Conservation (phyloP, 2,329 filamentous ascomycete species). For the Phaeosphaeria sp. region DNA sequence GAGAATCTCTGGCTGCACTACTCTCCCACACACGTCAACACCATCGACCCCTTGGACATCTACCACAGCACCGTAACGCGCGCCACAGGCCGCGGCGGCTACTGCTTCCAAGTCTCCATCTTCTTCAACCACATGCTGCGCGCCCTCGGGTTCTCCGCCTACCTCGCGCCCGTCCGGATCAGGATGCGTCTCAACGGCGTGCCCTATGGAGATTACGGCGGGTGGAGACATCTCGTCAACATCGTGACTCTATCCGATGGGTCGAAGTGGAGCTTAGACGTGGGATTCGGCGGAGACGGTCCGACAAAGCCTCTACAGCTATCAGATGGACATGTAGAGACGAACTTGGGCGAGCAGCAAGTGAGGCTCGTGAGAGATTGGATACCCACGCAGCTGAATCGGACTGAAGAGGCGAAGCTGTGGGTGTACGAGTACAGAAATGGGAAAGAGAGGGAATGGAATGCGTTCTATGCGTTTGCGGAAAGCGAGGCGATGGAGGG, state of each 20-base stretch:
- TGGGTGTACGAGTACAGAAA: conserved; percentile 70
- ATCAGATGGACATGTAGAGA: conserved; percentile 47
- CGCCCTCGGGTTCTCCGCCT: conserved; percentile 61
- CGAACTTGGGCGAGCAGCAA: conserved; percentile 63
- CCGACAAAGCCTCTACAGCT: conserved; percentile 65
- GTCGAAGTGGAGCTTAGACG: conserved; percentile 64
- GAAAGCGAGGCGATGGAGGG: conserved; percentile 49
- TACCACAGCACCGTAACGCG: conserved; percentile 59
- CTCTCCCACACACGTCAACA: conserved; percentile 26
- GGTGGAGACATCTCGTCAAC: conserved; percentile 68
- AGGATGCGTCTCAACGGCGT: conserved; percentile 41
- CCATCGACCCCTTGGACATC: conserved; percentile 56
- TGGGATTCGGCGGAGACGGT: conserved; percentile 70
- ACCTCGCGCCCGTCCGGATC: conserved; percentile 61
- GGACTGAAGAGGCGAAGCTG: conserved; percentile 50
- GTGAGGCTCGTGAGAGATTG: conserved; percentile 61
- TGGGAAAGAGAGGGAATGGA: conserved; percentile 44
- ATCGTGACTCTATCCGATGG: conserved; percentile 63
- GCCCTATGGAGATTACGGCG: conserved; percentile 52
- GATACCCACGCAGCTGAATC: conserved; percentile 55
- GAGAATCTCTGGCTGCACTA: conserved; percentile 66
- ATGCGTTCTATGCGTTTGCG: conserved; percentile 52
- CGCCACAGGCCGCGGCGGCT: conserved; percentile 59
- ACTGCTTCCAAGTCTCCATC: conserved; percentile 66
- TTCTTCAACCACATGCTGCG: conserved; percentile 62